These are phyloP conservation scores for Geotrichum klebahnii DNA, from an alignment of 1,139 yeast genomes.

Conservation along the genomic window DNA sequence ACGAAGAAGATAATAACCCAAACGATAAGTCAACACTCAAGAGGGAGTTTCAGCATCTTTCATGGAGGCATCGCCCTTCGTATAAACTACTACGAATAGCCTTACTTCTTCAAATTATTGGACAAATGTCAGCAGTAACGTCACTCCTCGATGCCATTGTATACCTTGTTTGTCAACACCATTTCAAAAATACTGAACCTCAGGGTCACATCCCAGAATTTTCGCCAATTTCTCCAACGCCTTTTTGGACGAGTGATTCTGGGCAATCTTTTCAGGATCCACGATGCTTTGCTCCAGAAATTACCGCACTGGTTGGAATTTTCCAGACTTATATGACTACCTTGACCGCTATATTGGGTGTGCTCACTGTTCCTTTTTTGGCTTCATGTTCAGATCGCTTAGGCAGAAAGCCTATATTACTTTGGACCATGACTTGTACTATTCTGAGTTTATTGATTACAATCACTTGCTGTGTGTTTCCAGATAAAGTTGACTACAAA, in stretches of 20 bases:
- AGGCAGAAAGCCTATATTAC: constrained; percentile 54
- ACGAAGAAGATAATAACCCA: background rate
- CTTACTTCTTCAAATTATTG: constrained; percentile 25
- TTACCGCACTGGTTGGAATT: constrained; percentile 31
- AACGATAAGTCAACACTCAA: constrained; percentile 4
- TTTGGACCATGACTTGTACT: constrained; percentile 34
- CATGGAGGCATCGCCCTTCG: constrained; percentile 25
- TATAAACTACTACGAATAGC: constrained; percentile 22
- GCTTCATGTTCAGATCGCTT: constrained; percentile 62
- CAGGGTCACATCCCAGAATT: background rate
- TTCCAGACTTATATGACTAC: constrained; percentile 30
- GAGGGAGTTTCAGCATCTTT: constrained; percentile 19
- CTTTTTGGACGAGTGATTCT: background rate
- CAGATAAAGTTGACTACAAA: constrained; percentile 37
- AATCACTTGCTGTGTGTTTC: constrained; percentile 31
- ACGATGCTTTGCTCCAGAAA: constrained; percentile 29
- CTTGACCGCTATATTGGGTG: constrained; percentile 27
- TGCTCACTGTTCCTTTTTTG: constrained; percentile 37
- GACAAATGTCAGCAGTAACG: constrained; percentile 27
- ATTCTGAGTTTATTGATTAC: constrained; percentile 33
- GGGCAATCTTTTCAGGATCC: constrained; percentile 25
- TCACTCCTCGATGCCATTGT: constrained; percentile 30
- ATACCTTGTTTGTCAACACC: constrained; percentile 29
- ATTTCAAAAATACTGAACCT: constrained; percentile 21
- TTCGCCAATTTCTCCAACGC: background rate